Percentiles rank a stretch among this genome's conserved stretches.
Conservation (phyloP, 2,329 filamentous ascomycete genomes). For the Grosmannia huntii region DNA sequence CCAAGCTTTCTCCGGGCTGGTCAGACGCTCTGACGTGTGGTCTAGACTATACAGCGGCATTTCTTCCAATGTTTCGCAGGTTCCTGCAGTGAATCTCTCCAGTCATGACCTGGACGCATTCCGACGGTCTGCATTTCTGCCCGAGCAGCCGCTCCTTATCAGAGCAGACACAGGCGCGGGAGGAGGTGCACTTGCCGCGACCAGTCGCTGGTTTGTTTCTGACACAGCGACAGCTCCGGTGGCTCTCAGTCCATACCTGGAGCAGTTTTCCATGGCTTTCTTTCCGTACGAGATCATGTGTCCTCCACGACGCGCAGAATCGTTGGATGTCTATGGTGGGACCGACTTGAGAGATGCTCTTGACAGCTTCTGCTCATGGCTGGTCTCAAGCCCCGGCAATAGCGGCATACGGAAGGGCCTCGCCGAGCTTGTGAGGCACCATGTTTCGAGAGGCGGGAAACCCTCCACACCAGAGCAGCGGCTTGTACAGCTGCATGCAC, state of each 20-base stretch:
- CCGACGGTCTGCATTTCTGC: conserved; percentile 35
- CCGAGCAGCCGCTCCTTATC: conserved; percentile 39
- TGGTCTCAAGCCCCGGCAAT: background rate
- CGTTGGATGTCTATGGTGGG: background rate
- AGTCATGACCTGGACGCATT: conserved; percentile 30
- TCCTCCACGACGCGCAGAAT: background rate
- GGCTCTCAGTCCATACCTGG: conserved; percentile 17
- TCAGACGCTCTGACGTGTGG: background rate
- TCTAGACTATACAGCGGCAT: background rate
- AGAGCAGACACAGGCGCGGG: conserved; percentile 13
- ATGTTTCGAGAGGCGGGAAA: background rate
- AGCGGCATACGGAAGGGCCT: conserved; percentile 1
- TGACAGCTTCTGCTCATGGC: conserved; percentile 7
- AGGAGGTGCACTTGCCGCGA: conserved; percentile 32
- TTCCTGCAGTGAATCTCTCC: background rate
- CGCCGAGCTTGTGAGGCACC: conserved; percentile 6
- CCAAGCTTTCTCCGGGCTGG: background rate
- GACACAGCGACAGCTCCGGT: background rate
- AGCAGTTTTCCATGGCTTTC: conserved; percentile 17
- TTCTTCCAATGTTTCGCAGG: background rate
- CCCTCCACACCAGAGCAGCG: conserved; percentile 11
- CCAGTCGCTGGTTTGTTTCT: conserved; percentile 44
- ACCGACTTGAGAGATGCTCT: background rate
- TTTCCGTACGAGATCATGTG: conserved; percentile 28
- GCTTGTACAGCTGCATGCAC: conserved; percentile 46